A percentile compares a stretch with the other conserved stretches of the same genome.
Evolutionary conservation across 306 rosid species (phyloP).

Genomic region (Cucurbita ficifolia): DNA sequence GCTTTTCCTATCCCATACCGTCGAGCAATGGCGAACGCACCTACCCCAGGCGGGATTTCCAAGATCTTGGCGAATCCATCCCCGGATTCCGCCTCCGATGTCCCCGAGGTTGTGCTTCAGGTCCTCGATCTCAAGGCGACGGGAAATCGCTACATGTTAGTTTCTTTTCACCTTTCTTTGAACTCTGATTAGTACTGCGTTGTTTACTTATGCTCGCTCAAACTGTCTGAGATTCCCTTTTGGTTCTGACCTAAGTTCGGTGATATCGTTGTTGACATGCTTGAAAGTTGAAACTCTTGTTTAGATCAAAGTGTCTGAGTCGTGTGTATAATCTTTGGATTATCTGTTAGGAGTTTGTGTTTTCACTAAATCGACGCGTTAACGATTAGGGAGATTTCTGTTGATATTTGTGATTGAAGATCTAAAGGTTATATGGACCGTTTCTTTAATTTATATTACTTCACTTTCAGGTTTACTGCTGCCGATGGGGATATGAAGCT

Average conservation of each 20-base stretch:
- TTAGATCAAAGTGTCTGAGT: neutral
- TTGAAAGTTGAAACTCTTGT: neutral
- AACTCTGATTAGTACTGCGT: neutral
- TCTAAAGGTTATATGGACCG: neutral
- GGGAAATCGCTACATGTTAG: conserved; percentile 62
- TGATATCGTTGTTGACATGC: neutral
- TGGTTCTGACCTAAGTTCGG: neutral
- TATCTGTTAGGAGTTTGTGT: neutral
- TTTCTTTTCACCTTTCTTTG: neutral
- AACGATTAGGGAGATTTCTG: neutral
- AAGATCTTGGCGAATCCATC: conserved; percentile 39
- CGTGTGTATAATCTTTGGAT: neutral
- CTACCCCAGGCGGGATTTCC: conserved; percentile 43
- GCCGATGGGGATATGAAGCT: conserved; percentile 65
- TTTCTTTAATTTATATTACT: neutral
- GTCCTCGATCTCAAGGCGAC: conserved; percentile 48
- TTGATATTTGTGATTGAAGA: neutral
- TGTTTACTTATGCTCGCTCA: neutral
- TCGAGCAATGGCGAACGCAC: conserved; percentile 30
- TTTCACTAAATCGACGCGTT: neutral
- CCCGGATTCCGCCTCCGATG: conserved; percentile 38
- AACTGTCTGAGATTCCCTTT: neutral
- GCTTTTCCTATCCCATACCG: neutral
- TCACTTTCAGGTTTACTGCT: conserved; percentile 48
- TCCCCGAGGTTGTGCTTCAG: conserved; percentile 58